These are phyloP conservation scores for Acer campestre DNA, from an alignment of 345 rosid species.

Conservation along the genomic window DNA sequence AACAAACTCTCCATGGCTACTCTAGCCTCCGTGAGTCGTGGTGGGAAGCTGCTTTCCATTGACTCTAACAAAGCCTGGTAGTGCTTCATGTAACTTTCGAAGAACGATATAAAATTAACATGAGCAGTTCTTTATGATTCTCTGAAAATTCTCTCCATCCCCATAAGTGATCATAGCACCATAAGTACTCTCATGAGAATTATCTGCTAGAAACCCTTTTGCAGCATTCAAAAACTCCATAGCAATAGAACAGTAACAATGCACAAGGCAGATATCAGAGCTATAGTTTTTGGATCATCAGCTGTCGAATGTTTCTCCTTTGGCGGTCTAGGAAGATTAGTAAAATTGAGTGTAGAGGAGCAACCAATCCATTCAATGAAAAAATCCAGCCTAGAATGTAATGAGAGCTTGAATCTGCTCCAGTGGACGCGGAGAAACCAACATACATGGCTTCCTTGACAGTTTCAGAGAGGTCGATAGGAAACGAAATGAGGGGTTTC, in stretches of 20 bases:
- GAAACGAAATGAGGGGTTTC: constrained; percentile 39
- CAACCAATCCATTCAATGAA: constrained; percentile 32
- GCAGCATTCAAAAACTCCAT: no score
- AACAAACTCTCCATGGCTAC: no score
- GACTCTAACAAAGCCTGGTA: no score
- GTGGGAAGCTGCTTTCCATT: no score
- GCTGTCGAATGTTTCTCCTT: constrained; percentile 19
- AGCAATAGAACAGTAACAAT: constrained; percentile 27
- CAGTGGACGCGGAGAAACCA: constrained; percentile 84
- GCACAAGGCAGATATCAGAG: constrained; percentile 42
- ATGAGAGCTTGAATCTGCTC: constrained; percentile 55
- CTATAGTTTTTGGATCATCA: constrained; percentile 26
- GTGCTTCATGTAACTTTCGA: no score
- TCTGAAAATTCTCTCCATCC: no score
- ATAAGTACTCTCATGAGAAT: no score
- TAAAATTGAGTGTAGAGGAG: constrained; percentile 38
- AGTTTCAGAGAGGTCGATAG: constrained; percentile 18
- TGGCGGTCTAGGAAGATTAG: constrained; percentile 48
- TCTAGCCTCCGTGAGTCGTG: no score
- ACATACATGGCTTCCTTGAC: constrained; percentile 45
- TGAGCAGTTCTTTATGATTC: no score
- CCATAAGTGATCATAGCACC: no score
- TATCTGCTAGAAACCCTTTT: no score
- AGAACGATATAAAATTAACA: no score
- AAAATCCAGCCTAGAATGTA: constrained; percentile 87